Evolutionary conservation across 179 eudicot genomes (phyloP), one percentile per base, ranked within the genome.

Genomic region (Sideroxylon spinosum): DNA sequence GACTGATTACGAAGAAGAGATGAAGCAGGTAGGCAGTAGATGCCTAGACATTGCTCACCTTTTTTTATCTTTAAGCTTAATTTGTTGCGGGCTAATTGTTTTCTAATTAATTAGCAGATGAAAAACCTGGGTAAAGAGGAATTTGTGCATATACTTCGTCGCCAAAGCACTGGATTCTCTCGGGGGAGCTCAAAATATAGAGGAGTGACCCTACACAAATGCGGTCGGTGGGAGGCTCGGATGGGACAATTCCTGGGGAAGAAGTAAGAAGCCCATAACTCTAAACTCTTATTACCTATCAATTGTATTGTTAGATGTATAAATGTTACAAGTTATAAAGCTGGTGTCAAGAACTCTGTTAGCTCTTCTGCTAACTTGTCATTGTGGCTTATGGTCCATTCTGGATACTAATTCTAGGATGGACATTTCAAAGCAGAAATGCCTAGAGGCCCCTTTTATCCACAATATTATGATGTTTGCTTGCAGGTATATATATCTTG

Each of bases 401-500:
- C 53, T 37, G 57, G 79, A 82, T 62, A 1, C 64, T 55, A 71
- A 71, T 25, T 75, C 9, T 70, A 46, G 76, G 60, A 19, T 73
- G 56, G 53, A 37, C 9, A 46, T 19, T 56, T 70, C 52, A 59
- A 71, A 53, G 50, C 26, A 73, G n/a, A 37, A 72, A 78, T 62
- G 72, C 53, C 67, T 50, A 75, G 81, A 85, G 74, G 50, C 81
- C 69, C 65, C 75, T 81, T 78, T 89, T 82, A 86, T 86, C 82
- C 22, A 80, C 81, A 84, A 84, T 83, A 83, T 83, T 81, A 81
- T 82, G 85, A 91, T 84, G 86, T 81, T 86, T 91, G 87, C 63
- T 84, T 91, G 93, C 93, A 87, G 92, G 97, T 90, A 91, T 91
- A 82, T 88, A 61, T 91, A 91, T 89, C 97, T 93, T 82, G 92